Base-by-base conservation (phyloP, 2,329 filamentous ascomycete species). In the Talaromyces atroroseus region DNA sequence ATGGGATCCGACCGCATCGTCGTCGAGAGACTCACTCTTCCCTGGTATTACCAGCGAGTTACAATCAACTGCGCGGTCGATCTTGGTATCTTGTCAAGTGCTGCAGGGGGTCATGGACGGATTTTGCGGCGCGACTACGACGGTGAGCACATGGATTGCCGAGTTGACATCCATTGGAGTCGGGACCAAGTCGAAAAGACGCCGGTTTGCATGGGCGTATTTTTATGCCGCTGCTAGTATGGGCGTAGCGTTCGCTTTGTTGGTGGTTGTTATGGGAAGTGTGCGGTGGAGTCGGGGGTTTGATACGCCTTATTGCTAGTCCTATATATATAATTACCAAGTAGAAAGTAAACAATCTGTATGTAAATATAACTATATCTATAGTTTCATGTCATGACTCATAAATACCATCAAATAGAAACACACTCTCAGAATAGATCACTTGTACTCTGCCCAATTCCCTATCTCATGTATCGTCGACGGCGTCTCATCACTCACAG, bases 51-150 rank as follows among this genome's bases (percentile, higher is more conserved):
- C 26, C 26, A 29, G 26, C 11, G 26, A 29, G 11, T 20, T 11
- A 8, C 45, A 49, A 34, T 26, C 29, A 14, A 21, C 38, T 26
- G 68, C 81, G 1, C 64, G 84, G 8, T 57, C 60, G 10, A 59
- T 63, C 16, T 52, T 81, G 1, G 69, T 65, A 0, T 84, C 83
- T 0, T 92, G 87, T 59, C 85, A 88, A 70, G 80, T 89, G 0
- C 68, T 89, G 49, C 82, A 86, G 64, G 84, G 84, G 5, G 70
- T 87, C 3, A 80, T 84, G 68, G 84, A 88, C 73, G 85, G 85
- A 2, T 86, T 88, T 63, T 88, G 85, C 64, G 85, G 85, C 1
- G 83, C 82, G 58, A 65, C 84, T 65, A 87, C 84, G 3, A 88
- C 85, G 0, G 77, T 88, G 10, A 87, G 84, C 62, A 87, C 85